Percentiles rank a stretch among this genome's conserved stretches.
Conservation (phyloP, 2,329 filamentous ascomycete species). For the Colletotrichum gloeosporioides region DNA sequence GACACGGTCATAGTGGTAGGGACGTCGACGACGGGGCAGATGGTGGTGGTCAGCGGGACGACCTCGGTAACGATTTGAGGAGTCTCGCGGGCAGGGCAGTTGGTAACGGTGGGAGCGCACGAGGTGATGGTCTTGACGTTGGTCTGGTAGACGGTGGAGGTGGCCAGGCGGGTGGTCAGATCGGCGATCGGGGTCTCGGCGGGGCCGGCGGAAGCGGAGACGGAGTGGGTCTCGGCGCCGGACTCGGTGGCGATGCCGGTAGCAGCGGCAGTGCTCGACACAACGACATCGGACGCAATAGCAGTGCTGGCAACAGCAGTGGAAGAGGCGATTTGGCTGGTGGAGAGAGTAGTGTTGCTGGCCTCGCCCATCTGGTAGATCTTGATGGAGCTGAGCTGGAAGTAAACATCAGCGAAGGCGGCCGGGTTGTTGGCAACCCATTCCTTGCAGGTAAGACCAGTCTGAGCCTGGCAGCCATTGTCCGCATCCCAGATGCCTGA, state of each 20-base stretch:
- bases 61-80: conserved; percentile 29
- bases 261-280: not conserved
- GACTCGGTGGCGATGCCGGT: not conserved
- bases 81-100: conserved; percentile 9
- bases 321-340: not conserved
- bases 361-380: conserved; percentile 30
- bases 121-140: conserved; percentile 23
- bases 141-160: conserved; percentile 19
- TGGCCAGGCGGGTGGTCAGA: conserved; percentile 16
- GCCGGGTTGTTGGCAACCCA: conserved; percentile 42
- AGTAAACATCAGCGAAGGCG: conserved; percentile 41
- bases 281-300: not conserved
- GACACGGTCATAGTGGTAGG: conserved; percentile 17
- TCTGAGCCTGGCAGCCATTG: conserved; percentile 26
- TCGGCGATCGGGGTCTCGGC: not conserved
- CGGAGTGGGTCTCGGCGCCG: not conserved
- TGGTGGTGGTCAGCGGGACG: conserved; percentile 49
- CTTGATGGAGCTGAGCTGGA: conserved; percentile 50
- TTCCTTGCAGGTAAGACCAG: conserved; percentile 34
- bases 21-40: conserved; percentile 40
- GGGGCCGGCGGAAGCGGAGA: not conserved
- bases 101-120: conserved; percentile 4
- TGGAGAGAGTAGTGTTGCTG: not conserved
- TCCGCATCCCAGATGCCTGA: conserved; percentile 28
- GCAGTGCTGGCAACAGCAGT: not conserved